These are phyloP conservation scores for Raffaelea ambrosiae DNA, from an alignment of 2,329 filamentous ascomycete species.

Conservation along the genomic window DNA sequence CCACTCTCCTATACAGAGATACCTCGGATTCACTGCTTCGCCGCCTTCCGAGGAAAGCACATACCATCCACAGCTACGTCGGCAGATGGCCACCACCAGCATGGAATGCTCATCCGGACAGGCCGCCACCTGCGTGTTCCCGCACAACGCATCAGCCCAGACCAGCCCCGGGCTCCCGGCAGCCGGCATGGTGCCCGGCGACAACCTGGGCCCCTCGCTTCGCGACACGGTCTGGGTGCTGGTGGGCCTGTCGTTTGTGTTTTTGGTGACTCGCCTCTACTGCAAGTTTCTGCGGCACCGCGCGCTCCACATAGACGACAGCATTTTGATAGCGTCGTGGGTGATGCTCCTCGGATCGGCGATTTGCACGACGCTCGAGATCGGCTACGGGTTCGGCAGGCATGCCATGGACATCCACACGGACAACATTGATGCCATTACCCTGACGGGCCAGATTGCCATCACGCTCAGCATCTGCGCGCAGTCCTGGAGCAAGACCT, in stretches of 20 bases:
- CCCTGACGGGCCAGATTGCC: slow-evolving; percentile 10
- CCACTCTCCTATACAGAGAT: no score
- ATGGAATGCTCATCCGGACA: no score
- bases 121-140: no score
- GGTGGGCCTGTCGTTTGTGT: slow-evolving; percentile 11
- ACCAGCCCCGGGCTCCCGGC: no score
- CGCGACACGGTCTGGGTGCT: slow-evolving; percentile 14
- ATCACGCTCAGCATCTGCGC: slow-evolving; percentile 20
- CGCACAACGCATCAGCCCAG: background rate
- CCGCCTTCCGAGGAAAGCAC: no score
- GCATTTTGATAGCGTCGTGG: slow-evolving; percentile 15
- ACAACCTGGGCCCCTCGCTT: slow-evolving; percentile 13
- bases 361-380: slow-evolving; percentile 1
- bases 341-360: slow-evolving; percentile 5
- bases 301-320: slow-evolving; percentile 17
- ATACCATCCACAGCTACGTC: no score
- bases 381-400: slow-evolving; percentile 3
- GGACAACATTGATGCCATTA: background rate
- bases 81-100: no score
- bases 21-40: no score
- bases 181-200: background rate
- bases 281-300: slow-evolving; percentile 17
- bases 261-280: slow-evolving; percentile 17
- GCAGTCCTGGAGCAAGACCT: slow-evolving; percentile 27
- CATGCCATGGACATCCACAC: background rate